Conservation (phyloP, 176 grass and related monocot genomes). For the Hyparrhenia diplandra region DNA sequence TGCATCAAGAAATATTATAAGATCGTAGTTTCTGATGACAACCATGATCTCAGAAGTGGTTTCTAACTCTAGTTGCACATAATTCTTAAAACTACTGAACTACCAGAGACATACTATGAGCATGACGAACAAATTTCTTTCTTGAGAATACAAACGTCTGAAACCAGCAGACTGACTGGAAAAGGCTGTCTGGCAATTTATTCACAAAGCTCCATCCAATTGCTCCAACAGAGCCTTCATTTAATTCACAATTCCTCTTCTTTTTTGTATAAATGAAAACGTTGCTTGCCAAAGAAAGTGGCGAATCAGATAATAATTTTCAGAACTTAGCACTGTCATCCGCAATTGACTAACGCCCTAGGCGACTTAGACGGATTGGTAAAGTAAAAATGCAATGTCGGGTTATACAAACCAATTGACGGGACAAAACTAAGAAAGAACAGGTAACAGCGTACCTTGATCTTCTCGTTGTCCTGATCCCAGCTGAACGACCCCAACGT, state of each 20-base stretch:
- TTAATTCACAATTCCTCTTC: background rate
- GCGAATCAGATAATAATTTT: background rate
- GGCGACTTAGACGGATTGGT: background rate
- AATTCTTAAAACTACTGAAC: background rate
- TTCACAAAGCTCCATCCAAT: too few species aligned
- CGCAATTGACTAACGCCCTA: background rate
- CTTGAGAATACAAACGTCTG: too few species aligned
- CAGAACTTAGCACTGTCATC: background rate
- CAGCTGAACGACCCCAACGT: slow-evolving; percentile 82
- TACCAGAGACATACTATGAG: background rate
- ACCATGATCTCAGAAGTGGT: background rate
- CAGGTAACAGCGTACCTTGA: slow-evolving; percentile 44
- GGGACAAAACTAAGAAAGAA: background rate
- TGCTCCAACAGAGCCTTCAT: background rate
- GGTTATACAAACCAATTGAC: background rate
- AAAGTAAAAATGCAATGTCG: background rate
- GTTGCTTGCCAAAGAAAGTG: background rate
- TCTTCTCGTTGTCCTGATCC: slow-evolving; percentile 88
- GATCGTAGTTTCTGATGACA: background rate
- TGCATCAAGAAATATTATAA: background rate
- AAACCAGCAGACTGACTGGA: too few species aligned
- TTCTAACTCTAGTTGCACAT: background rate
- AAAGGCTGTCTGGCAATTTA: background rate
- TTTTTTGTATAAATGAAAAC: background rate
- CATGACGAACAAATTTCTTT: background rate